Conservation (phyloP, 352 stramenopile genomes). For the Phytophthora multivora region DNA sequence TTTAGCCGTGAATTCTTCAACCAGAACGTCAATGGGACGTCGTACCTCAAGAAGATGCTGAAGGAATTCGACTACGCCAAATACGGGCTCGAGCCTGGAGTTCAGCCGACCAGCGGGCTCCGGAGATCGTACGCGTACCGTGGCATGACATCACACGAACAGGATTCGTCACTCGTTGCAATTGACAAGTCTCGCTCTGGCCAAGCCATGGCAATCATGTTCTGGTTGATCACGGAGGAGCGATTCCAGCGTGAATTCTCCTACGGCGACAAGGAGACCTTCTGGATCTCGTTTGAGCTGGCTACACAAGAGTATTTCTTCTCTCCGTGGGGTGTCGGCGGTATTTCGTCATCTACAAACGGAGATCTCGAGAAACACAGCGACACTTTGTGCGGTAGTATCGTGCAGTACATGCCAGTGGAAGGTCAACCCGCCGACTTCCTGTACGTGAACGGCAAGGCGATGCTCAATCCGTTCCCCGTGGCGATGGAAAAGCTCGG, state of each 20-base stretch:
- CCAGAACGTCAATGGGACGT: slow-evolving; percentile 28
- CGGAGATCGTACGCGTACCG: slow-evolving; percentile 45
- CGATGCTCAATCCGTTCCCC: slow-evolving; percentile 55
- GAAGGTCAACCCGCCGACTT: slow-evolving; percentile 36
- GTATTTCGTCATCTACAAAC: slow-evolving; percentile 50
- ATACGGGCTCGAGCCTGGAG: slow-evolving; percentile 31
- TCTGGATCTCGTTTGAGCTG: slow-evolving; percentile 74
- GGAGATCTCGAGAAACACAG: slow-evolving; percentile 52
- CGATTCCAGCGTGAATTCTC: slow-evolving; percentile 59
- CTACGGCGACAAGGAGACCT: slow-evolving; percentile 72
- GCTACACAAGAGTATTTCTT: slow-evolving; percentile 55
- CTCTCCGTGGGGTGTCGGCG: slow-evolving; percentile 59
- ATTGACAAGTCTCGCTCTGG: slow-evolving; percentile 57
- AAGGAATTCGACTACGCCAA: slow-evolving; percentile 56
- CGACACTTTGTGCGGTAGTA: slow-evolving; percentile 65
- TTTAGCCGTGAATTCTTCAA: slow-evolving; percentile 53
- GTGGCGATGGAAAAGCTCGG: slow-evolving; percentile 36
- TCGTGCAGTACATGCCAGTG: slow-evolving; percentile 61
- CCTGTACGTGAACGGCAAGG: slow-evolving; percentile 65
- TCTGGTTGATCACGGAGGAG: slow-evolving; percentile 61
- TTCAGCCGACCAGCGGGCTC: slow-evolving; percentile 31
- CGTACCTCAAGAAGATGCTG: slow-evolving; percentile 47
- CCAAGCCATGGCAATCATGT: slow-evolving; percentile 56
- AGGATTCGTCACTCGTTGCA: slow-evolving; percentile 69
- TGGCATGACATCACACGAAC: slow-evolving; percentile 51